Evolutionary conservation across 257 asterid species (phyloP).

Genomic region (Solanum appendiculatum): DNA sequence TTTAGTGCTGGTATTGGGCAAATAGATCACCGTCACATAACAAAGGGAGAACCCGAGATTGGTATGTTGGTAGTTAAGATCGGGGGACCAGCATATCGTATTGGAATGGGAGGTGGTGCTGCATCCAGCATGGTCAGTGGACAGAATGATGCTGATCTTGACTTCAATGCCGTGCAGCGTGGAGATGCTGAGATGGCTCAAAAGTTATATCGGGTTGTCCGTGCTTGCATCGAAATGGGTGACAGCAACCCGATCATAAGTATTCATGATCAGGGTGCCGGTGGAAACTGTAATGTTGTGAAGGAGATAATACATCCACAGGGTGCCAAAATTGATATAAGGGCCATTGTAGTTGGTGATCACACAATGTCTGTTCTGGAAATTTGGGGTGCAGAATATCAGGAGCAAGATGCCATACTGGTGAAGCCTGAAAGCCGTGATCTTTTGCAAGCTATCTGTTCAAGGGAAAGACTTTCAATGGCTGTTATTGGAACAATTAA

Average conservation of each 20-base stretch:
- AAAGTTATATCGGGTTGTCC: constrained; percentile 82
- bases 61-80: constrained; percentile 97
- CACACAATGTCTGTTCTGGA: constrained; percentile 90
- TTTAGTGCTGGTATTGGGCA: constrained; percentile 97
- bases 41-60: constrained; percentile 81
- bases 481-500: constrained; percentile 84
- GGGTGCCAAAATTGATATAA: constrained; percentile 84
- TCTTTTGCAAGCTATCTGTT: constrained; percentile 59
- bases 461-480: constrained; percentile 88
- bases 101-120: constrained; percentile 99
- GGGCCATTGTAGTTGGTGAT: constrained; percentile 86
- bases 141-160: constrained; percentile 92
- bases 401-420: constrained; percentile 96
- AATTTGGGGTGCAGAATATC: constrained; percentile 99
- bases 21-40: constrained; percentile 69
- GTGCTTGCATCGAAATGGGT: constrained; percentile 91
- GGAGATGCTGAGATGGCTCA: constrained; percentile 99
- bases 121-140: constrained; percentile 99
- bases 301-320: constrained; percentile 72
- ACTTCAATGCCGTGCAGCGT: constrained; percentile 83
- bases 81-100: constrained; percentile 97
- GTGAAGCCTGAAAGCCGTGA: constrained; percentile 78
- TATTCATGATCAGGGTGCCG: constrained; percentile 95
- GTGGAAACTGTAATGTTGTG: constrained; percentile 76
- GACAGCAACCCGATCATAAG: constrained; percentile 81